Base-by-base conservation (phyloP, 129 eudicot genomes). In the Helichrysum umbraculigerum region DNA sequence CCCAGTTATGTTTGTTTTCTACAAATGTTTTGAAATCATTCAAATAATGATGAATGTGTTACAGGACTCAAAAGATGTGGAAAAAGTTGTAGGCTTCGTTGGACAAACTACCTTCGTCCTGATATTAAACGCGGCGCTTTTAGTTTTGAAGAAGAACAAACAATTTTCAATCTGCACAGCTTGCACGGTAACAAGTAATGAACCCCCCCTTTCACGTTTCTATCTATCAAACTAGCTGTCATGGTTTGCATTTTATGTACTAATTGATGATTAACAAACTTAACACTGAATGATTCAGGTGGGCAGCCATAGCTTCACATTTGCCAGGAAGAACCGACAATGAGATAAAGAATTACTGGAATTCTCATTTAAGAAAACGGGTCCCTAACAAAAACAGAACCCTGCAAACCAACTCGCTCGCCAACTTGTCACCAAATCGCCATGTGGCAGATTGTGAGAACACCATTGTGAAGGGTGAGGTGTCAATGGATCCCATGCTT, bases 311-410 rank as follows among this genome's bases (percentile, higher is more conserved):
- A 71, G 97, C 98, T 29, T 71, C 93, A 8, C 85, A 82, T 19
- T 60, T 93, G 64, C 91, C 95, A 56, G 98, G 98, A 87, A 84
- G 98, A 86, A 94, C 97, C 14, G 97, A 93, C 67, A 91, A 94
- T 35, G 98, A 94, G 63, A 77, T 91, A 25, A 91, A 94, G 80
- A 94, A 91, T 70, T 87, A 78, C 81, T 94, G 96, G 93, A 87
- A 94, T 78, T 81, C 92, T 7, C 96, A 87, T 83, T 62, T 91
- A 71, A 83, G 83, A 86, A 94, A 89, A 79, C 92, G 86, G 39
- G 70, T 79, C 33, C 44, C 44, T 60, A 70, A 37, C 68, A 61
- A 12, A 32, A 54, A 28, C 44, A 57, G 33, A 65, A 47, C 72
- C 52, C 87, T 74, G 35, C 73, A 70, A 47, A 44, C 69, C 71